phyloP scores from a whole-genome alignment of 352 stramenopile species.

The Phytophthora quininea region DNA sequence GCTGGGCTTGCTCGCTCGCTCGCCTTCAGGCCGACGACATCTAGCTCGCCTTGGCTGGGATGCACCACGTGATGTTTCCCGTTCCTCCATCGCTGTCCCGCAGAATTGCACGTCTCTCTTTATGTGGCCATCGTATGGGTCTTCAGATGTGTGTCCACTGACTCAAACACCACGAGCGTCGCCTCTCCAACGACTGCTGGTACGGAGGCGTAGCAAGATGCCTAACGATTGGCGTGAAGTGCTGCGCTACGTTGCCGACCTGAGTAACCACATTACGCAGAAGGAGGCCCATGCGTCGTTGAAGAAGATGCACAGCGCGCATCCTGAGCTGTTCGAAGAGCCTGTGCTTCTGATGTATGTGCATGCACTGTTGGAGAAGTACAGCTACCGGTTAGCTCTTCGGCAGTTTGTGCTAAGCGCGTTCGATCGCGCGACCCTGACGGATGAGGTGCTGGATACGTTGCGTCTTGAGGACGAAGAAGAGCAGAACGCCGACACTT shows the following conservation, averaged over 20 bases:
- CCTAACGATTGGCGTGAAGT: slow-evolving; percentile 82
- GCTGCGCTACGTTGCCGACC: slow-evolving; percentile 73
- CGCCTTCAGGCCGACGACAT: slow-evolving; percentile 60
- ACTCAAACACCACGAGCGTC: slow-evolving; percentile 64
- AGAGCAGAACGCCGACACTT: slow-evolving; percentile 18
- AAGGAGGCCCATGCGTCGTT: slow-evolving; percentile 88
- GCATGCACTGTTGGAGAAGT: slow-evolving; percentile 83
- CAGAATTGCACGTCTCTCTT: slow-evolving; percentile 85
- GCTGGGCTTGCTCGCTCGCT: slow-evolving; percentile 76
- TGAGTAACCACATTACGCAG: slow-evolving; percentile 91
- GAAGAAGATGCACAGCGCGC: slow-evolving; percentile 80
- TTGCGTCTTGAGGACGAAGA: slow-evolving; percentile 54
- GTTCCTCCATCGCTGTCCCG: slow-evolving; percentile 78
- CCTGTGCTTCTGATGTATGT: slow-evolving; percentile 83
- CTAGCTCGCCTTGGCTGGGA: slow-evolving; percentile 82
- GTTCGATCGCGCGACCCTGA: slow-evolving; percentile 76
- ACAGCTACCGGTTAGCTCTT: slow-evolving; percentile 85
- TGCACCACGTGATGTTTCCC: slow-evolving; percentile 66
- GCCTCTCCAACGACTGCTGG: slow-evolving; percentile 66
- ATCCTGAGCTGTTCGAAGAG: slow-evolving; percentile 82
- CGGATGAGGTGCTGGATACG: slow-evolving; percentile 79
- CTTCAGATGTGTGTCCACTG: slow-evolving; percentile 40
- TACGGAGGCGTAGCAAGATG: slow-evolving; percentile 56
- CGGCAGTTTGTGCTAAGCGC: slow-evolving; percentile 88
- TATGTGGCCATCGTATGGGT: slow-evolving; percentile 62